Evolutionary conservation across 2,329 filamentous ascomycete species (phyloP).

Genomic region (Plectosphaerella plurivora): DNA sequence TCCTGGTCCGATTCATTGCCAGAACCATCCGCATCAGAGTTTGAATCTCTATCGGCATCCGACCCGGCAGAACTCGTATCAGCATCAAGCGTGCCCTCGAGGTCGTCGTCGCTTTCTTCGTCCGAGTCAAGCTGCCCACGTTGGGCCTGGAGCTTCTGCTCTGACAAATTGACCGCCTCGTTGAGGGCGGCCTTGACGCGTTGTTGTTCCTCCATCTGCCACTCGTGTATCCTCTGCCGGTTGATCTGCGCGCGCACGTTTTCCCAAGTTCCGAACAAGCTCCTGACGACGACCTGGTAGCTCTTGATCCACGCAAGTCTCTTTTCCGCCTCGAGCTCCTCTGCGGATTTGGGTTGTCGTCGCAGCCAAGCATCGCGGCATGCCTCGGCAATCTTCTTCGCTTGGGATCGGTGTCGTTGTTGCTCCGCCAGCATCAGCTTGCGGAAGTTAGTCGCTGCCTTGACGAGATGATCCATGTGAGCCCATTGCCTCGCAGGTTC

Average conservation of each 20-base stretch:
- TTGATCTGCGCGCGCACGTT: slow-evolving; percentile 61
- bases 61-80: slow-evolving; percentile 30
- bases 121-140: slow-evolving; percentile 51
- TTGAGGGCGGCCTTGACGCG: slow-evolving; percentile 66
- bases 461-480: slow-evolving; percentile 80
- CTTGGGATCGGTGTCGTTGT: slow-evolving; percentile 67
- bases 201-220: slow-evolving; percentile 61
- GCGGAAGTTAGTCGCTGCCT: slow-evolving; percentile 75
- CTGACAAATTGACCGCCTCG: slow-evolving; percentile 68
- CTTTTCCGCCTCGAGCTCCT: slow-evolving; percentile 79
- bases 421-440: slow-evolving; percentile 78
- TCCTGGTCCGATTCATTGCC: slow-evolving; percentile 30
- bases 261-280: slow-evolving; percentile 55
- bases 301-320: slow-evolving; percentile 59
- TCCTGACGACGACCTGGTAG: slow-evolving; percentile 67
- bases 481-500: slow-evolving; percentile 77
- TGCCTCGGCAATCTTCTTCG: slow-evolving; percentile 75
- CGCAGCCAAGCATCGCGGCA: slow-evolving; percentile 72
- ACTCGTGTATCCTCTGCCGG: slow-evolving; percentile 52
- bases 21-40: slow-evolving; percentile 21
- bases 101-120: slow-evolving; percentile 36
- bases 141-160: slow-evolving; percentile 63
- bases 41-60: slow-evolving; percentile 26
- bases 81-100: slow-evolving; percentile 44
- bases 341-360: slow-evolving; percentile 68